Evolutionary conservation across 768 basidiomycete genomes (phyloP), one percentile per base, ranked within the genome.

Genomic region (Pisolithus microcarpus): DNA sequence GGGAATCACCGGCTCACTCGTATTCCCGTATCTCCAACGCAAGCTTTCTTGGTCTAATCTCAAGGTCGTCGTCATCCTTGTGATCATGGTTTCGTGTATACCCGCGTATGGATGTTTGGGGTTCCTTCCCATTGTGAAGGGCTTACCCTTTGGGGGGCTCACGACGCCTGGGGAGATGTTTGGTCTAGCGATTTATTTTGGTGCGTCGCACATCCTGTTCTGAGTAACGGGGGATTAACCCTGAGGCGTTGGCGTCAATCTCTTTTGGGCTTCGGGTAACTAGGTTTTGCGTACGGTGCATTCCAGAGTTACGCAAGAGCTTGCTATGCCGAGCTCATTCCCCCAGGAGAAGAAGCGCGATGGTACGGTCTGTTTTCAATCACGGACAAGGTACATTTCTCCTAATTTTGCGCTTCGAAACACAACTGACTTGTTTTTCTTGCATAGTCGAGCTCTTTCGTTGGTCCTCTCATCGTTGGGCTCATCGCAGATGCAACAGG

Each of bases 221-320:
- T 4, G 5, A 4, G 34, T 4, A 3, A 34, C 34, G 1, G 34
- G 34, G 15, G 13, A 2, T 34, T 11, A 34, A 34, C 4, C 13
- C 4, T 10, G 30, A 4, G 11, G 3, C 11, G 10, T 31, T 31
- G 30, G 30, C 10, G 30, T 31, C 9, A 8, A 31, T 31, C 30
- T 31, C 30, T 31, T 3, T 15, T 34, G 34, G 34, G 13, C 11
- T 34, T 11, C 13, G 34, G 30, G 19, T 31, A n/a, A 42, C 15
- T 50, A 84, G 82, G 83, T 49, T 70, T 77, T 57, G 77, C 91
- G 1, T 93, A 87, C 57, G 93, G 94, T 4, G 87, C 92, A 0
- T 96, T 96, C 70, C 91, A 95, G 66, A 79, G 87, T 21, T 95
- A 92, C 55, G 87, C 91, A 0, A 72, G 94, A 23, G 88, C 91